Evolutionary conservation across 805 yeast genomes (phyloP).

Genomic region (Wickerhamiella kurtzmanii): DNA sequence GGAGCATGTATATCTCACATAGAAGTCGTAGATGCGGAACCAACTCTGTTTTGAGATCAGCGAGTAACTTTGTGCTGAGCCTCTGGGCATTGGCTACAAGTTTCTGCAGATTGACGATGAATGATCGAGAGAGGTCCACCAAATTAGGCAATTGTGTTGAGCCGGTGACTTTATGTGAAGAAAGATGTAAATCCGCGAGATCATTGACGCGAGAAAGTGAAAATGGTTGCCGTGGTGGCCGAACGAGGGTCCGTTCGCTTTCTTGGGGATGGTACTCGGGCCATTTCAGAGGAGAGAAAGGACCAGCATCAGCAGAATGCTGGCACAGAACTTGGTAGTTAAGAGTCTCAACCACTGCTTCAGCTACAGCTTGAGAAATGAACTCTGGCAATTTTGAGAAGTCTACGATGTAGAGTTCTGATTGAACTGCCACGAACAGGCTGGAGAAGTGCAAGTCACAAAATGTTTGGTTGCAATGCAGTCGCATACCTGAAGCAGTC

Average conservation of each 20-base stretch:
- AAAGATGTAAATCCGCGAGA: neutral
- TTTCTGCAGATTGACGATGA: neutral
- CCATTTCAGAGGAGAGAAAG: no score
- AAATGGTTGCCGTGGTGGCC: neutral
- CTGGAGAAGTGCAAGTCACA: slow-evolving; percentile 10
- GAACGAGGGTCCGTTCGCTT: no score
- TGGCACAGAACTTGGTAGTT: neutral
- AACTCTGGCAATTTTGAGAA: neutral
- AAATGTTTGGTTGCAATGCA: neutral
- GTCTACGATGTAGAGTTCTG: neutral
- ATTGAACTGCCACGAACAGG: slow-evolving; percentile 7
- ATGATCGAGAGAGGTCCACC: neutral
- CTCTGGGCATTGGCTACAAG: neutral
- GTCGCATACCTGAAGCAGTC: neutral
- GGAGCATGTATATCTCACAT: neutral
- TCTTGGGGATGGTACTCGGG: no score
- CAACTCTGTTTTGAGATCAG: neutral
- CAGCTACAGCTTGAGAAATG: neutral
- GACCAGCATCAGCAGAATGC: no score
- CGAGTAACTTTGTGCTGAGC: neutral
- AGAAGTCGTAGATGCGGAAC: neutral
- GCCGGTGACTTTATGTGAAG: no score
- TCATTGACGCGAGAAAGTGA: neutral
- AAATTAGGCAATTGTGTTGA: no score
- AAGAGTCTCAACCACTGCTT: neutral